phyloP scores from a whole-genome alignment of 2,329 filamentous ascomycete species.

The Colletotrichum liriopes region DNA sequence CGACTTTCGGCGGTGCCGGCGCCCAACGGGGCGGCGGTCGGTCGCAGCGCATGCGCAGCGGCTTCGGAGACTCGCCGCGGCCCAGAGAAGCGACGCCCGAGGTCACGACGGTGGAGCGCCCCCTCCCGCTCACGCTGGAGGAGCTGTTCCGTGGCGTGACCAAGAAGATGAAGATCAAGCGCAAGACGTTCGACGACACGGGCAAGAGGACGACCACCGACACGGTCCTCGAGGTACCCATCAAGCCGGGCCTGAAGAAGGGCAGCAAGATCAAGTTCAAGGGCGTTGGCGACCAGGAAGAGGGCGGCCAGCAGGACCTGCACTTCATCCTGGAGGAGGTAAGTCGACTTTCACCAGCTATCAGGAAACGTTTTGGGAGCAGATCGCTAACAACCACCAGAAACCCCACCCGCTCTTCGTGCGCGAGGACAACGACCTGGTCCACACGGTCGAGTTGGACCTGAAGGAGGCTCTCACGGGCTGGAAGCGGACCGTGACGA shows the following conservation, averaged over 20 bases:
- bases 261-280: conserved; percentile 99
- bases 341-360: conserved; percentile 54
- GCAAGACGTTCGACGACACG: conserved; percentile 90
- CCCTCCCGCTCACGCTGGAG: conserved; percentile 85
- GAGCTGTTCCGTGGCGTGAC: conserved; percentile 89
- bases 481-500: conserved; percentile 92
- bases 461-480: conserved; percentile 96
- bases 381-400: conserved; percentile 68
- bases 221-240: conserved; percentile 92
- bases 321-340: conserved; percentile 97
- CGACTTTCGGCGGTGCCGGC: conserved; percentile 62
- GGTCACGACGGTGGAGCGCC: conserved; percentile 90
- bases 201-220: conserved; percentile 91
- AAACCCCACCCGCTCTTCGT: conserved; percentile 89
- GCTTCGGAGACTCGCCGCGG: conserved; percentile 45
- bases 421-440: conserved; percentile 90
- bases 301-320: conserved; percentile 94
- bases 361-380: neutral
- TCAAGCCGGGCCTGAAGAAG: conserved; percentile 95
- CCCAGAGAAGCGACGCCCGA: conserved; percentile 78
- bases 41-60: conserved; percentile 60
- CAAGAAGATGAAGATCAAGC: conserved; percentile 99
- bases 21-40: conserved; percentile 56
- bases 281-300: conserved; percentile 97
- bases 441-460: conserved; percentile 83